Percentiles rank a stretch among this genome's conserved stretches.
Evolutionary conservation across 1,284 basidiomycete species (phyloP).

Genomic region (Marasmius oreades): DNA sequence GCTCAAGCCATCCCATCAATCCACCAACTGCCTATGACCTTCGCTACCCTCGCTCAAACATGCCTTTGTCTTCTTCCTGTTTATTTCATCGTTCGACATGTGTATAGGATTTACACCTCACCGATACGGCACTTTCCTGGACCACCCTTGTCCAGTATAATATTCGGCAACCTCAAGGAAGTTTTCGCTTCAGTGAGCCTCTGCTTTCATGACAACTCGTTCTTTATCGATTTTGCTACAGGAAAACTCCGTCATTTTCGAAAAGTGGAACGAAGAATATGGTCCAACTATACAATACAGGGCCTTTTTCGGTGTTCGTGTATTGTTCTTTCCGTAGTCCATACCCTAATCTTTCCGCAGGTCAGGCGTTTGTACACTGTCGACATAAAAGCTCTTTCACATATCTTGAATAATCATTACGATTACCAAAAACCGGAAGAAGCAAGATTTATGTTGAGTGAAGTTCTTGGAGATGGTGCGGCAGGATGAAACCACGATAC

Average conservation of each 20-base stretch:
- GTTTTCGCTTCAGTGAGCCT: not conserved
- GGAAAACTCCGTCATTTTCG: slow-evolving; percentile 4
- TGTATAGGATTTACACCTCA: not conserved
- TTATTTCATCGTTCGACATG: not conserved
- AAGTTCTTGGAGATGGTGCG: slow-evolving; percentile 11
- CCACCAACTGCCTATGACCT: not conserved
- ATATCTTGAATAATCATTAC: slow-evolving; percentile 11
- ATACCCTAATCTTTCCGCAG: not conserved
- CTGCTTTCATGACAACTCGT: not conserved
- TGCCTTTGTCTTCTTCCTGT: not conserved
- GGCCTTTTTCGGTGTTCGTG: slow-evolving; percentile 4
- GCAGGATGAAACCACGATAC: not conserved
- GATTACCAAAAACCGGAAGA: slow-evolving; percentile 11
- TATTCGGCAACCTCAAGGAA: not conserved
- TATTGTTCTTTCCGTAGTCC: not conserved
- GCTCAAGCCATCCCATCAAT: too few species aligned
- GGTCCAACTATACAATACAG: slow-evolving; percentile 7
- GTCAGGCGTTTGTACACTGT: slow-evolving; percentile 6
- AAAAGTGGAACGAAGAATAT: slow-evolving; percentile 10
- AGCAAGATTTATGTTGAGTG: slow-evolving; percentile 1
- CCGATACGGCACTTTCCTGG: not conserved
- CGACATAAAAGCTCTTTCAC: slow-evolving; percentile 12
- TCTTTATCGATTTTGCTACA: not conserved
- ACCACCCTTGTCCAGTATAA: not conserved
- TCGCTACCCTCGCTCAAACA: not conserved